A percentile compares a stretch with the other conserved stretches of the same genome.
These are phyloP conservation scores for Hymenoscyphus albidus DNA, from an alignment of 2,329 filamentous ascomycete species.

Conservation along the genomic window DNA sequence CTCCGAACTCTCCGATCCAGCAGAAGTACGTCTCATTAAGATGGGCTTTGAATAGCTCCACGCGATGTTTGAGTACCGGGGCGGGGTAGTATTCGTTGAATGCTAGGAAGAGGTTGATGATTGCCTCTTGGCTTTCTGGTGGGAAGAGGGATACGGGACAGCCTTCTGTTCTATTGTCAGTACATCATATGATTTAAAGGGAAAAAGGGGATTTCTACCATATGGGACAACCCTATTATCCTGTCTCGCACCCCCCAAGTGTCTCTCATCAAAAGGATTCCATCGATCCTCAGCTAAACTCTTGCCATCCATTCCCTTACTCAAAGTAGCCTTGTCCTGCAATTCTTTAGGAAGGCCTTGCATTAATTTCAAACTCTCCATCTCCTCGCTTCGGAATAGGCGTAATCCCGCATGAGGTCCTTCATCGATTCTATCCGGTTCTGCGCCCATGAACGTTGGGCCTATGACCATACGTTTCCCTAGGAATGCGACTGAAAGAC, in stretches of 20 bases:
- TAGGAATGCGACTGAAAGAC: conserved; percentile 66
- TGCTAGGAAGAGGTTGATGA: conserved; percentile 58
- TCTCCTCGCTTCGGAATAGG: conserved; percentile 27
- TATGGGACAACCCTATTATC: conserved; percentile 75
- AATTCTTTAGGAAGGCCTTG: conserved; percentile 28
- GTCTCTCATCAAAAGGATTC: conserved; percentile 78
- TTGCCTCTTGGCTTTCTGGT: conserved; percentile 46
- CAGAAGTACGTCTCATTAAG: conserved; percentile 72
- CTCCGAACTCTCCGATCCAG: conserved; percentile 69
- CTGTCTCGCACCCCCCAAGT: conserved; percentile 72
- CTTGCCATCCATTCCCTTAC: conserved; percentile 34
- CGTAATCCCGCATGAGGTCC: conserved; percentile 29
- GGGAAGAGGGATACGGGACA: conserved; percentile 50
- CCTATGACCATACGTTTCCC: conserved; percentile 62
- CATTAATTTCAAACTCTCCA: conserved; percentile 32
- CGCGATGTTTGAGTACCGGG: conserved; percentile 48
- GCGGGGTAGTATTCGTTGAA: conserved; percentile 67
- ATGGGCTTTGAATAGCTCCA: conserved; percentile 51
- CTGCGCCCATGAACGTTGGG: conserved; percentile 76
- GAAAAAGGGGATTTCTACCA: conserved; percentile 16
- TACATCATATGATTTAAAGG: not conserved
- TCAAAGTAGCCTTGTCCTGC: conserved; percentile 31
- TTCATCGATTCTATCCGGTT: conserved; percentile 56
- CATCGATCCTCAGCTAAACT: conserved; percentile 53
- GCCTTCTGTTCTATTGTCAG: conserved; percentile 45